Evolutionary conservation across 2,329 filamentous ascomycete genomes (phyloP), one percentile per base, ranked within the genome.

Genomic region (Thielaviopsis populi): DNA sequence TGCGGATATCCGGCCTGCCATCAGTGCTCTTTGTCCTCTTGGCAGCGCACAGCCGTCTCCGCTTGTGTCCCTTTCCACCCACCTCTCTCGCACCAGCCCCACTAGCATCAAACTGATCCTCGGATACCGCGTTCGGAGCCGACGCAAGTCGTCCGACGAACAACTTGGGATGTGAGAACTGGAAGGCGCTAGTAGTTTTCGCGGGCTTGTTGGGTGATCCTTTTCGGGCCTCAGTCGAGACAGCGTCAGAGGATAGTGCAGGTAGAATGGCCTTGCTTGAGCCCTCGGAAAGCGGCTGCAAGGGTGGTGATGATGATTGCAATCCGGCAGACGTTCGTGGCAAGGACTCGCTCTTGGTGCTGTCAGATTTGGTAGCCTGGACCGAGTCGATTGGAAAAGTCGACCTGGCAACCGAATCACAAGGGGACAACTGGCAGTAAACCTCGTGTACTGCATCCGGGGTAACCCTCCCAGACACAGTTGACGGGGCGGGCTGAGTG

Each of bases 1-100:
- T 56, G n/a, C 64, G 64, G 37, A 66, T 66, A 54, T 66, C 58
- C 40, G 46, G 41, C 19, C 61, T 59, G 7, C 58, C 46, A 22
- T 61, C 61, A 5, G 22, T 53, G 11, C 41, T 56, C 56, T 58
- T 65, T n/a, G 24, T 60, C 15, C 54, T 53, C 50, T 53, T 42
- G 3, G 15, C 40, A 17, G 41, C 6, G 27, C 30, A 1, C 10
- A 37, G 13, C 42, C 48, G 24, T 46, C 24, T 58, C 15, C 40
- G 59, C 60, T 60, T 65, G 40, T 40, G 15, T 22, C 30, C 24
- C 53, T n/a, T 58, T 27, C 30, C 56, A 40, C 24, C n/a, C n/a
- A 13, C 27, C 22, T 17, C 33, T 19, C n/a, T 60, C 13, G 30
- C 30, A 17, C 61, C 33, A 50, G 33, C 37, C 43, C 30, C 37